Base-by-base conservation (phyloP, 805 yeast genomes). In the Candida ulmi region DNA sequence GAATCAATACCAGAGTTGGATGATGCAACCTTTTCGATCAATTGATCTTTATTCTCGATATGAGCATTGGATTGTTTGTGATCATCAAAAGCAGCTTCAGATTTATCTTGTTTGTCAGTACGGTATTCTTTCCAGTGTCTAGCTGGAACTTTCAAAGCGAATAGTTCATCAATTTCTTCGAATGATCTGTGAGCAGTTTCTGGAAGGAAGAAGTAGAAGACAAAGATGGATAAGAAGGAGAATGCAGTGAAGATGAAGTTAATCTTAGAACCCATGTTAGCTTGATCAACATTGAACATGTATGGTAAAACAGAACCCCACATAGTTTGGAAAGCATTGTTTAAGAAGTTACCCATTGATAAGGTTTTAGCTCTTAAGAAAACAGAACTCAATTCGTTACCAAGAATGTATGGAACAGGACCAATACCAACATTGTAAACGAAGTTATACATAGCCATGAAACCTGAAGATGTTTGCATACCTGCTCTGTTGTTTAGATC, bases 81-180 rank as follows among this genome's bases (percentile, higher is more conserved):
- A n/a, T n/a, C n/a, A n/a, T n/a, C n/a, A n/a, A n/a, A n/a, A n/a
- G n/a, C n/a, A n/a, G n/a, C n/a, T n/a, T n/a, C n/a, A n/a, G n/a
- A n/a, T n/a, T n/a, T n/a, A n/a, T n/a, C n/a, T n/a, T n/a, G n/a
- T n/a, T n/a, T n/a, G n/a, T n/a, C n/a, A n/a, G n/a, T n/a, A n/a
- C n/a, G n/a, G 35, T 45, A 42, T 15, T 24, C 16, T 24, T 36
- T 45, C 54, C 58, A 62, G 18, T 58, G 38, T 51, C 64, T 51
- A 15, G 63, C 53, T 28, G 57, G 53, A 33, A 62, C 40, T 7
- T 43, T 38, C 28, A 41, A 46, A 34, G 54, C 62, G 54, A 73
- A 77, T 62, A 77, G 58, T 40, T 61, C 60, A 55, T 77, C 83
- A 51, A 77, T 62, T 50, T 77, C 82, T 40, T 75, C 80, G 48